phyloP scores from a whole-genome alignment of 495 filamentous ascomycete genomes.

The Paragyromitra xinjiangensis region DNA sequence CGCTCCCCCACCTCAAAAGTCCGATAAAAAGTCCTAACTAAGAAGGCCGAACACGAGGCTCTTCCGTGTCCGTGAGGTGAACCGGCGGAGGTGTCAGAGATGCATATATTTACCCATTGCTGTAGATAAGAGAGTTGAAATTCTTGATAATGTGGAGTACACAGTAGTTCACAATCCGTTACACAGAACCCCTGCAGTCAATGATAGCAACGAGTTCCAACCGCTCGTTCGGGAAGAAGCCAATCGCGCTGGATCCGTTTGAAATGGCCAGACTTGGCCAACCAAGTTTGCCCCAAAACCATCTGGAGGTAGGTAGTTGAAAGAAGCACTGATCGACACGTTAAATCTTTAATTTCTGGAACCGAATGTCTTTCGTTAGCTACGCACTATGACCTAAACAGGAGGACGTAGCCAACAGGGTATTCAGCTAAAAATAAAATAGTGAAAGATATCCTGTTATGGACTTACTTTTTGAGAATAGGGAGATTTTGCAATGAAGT shows the following conservation, averaged over 20 bases:
- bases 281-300: neutral
- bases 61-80: neutral
- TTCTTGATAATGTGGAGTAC: neutral
- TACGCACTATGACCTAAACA: conserved; percentile 5
- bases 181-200: neutral
- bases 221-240: neutral
- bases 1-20: conserved; percentile 30
- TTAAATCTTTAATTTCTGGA: conserved; percentile 4
- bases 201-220: conserved; percentile 5
- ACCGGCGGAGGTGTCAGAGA: neutral
- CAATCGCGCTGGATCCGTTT: neutral
- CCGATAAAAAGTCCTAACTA: conserved; percentile 19
- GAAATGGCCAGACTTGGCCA: neutral
- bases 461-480: too few species aligned
- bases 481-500: too few species aligned
- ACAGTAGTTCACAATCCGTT: neutral
- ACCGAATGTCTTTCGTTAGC: conserved; percentile 31
- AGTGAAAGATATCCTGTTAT: neutral
- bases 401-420: neutral
- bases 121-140: neutral
- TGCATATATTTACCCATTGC: neutral
- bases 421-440: neutral
- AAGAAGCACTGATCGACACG: conserved; percentile 24
- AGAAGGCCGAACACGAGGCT: conserved; percentile 32
- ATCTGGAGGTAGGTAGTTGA: neutral